Conservation (phyloP, 1,284 basidiomycete genomes). For the Ceratobasidium sp. region DNA sequence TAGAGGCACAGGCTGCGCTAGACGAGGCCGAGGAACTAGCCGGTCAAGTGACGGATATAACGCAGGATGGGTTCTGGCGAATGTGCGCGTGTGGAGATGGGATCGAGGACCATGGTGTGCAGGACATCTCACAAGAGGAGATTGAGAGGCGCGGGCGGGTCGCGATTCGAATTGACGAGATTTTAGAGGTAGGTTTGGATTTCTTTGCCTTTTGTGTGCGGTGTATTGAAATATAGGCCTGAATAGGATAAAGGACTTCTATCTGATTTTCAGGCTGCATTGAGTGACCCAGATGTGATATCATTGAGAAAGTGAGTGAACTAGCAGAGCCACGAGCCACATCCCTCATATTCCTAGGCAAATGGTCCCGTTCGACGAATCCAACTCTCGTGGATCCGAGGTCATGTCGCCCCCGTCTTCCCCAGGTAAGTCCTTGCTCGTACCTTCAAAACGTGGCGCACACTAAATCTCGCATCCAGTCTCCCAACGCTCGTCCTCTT, state of each 20-base stretch:
- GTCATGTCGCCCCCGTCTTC: constrained; percentile 64
- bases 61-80: constrained; percentile 69
- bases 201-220: neutral
- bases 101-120: constrained; percentile 74
- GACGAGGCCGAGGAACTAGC: constrained; percentile 72
- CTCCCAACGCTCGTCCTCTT: constrained; percentile 52
- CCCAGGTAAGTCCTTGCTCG: constrained; percentile 54
- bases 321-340: constrained; percentile 56
- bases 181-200: constrained; percentile 75
- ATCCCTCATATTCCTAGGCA: constrained; percentile 30
- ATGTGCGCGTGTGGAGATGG: constrained; percentile 83
- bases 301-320: constrained; percentile 81
- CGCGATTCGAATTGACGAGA: constrained; percentile 86
- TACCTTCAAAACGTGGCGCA: constrained; percentile 23
- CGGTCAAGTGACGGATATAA: constrained; percentile 58
- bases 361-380: constrained; percentile 41
- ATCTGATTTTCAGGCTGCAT: constrained; percentile 74
- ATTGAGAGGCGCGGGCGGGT: constrained; percentile 79
- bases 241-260: constrained; percentile 79
- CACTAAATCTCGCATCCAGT: constrained; percentile 17
- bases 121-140: constrained; percentile 70
- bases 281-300: constrained; percentile 76
- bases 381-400: constrained; percentile 46
- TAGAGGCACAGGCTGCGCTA: constrained; percentile 66
- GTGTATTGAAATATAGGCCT: too few species aligned